phyloP scores from a whole-genome alignment of 1,139 yeast species.

The Kodamaea sp. region DNA sequence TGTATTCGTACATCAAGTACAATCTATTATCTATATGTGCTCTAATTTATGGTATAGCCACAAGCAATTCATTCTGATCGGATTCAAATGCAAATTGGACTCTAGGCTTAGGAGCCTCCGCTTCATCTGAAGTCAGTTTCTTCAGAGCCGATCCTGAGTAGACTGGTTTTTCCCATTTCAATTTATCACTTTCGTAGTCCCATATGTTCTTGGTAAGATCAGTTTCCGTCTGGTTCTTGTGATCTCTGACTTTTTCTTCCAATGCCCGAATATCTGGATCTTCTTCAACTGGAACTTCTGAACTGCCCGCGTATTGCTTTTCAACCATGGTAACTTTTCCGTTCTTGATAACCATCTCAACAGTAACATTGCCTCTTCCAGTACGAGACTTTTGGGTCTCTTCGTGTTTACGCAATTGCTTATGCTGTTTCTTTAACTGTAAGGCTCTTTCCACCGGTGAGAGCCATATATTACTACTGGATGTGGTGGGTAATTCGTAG shows the following conservation, averaged over 20 bases:
- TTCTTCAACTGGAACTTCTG: conserved; percentile 18
- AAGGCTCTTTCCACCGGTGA: conserved; percentile 87
- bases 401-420: conserved; percentile 63
- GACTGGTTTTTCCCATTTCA: conserved; percentile 54
- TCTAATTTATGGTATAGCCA: conserved; percentile 1
- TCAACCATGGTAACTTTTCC: conserved; percentile 75
- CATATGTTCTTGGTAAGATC: conserved; percentile 43
- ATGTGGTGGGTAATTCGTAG: conserved; percentile 59
- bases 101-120: conserved; percentile 12
- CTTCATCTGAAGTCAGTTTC: background rate
- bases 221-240: conserved; percentile 20
- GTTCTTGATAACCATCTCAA: conserved; percentile 76
- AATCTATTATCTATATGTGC: no score
- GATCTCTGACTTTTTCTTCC: conserved; percentile 25
- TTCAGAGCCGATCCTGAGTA: conserved; percentile 24
- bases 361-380: conserved; percentile 73
- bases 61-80: conserved; percentile 23
- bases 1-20: no score
- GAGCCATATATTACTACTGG: conserved; percentile 71
- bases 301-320: conserved; percentile 19
- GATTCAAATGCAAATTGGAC: conserved; percentile 24
- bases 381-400: conserved; percentile 55
- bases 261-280: conserved; percentile 31
- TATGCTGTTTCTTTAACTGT: conserved; percentile 77
- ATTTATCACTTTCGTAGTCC: conserved; percentile 57